Conservation (phyloP, 176 grass and related monocot genomes). For the Avena eriantha region DNA sequence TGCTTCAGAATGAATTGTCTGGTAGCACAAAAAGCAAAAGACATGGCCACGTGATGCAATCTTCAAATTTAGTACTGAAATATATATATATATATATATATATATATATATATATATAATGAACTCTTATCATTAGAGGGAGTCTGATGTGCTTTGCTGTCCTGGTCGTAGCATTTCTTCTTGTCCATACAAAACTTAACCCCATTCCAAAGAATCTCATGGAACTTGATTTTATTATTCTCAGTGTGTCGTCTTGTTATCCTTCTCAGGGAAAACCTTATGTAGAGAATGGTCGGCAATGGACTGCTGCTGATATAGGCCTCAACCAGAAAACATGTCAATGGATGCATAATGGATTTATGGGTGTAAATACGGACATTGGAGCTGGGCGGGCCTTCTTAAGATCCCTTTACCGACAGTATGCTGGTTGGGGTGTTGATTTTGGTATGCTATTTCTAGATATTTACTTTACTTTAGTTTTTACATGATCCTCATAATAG, state of each 20-base stretch:
- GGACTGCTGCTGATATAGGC: conserved; percentile 79
- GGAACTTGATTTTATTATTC: conserved; percentile 2
- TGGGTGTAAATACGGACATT: conserved; percentile 82
- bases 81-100: too few relatives aligned
- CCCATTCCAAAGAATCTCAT: neutral
- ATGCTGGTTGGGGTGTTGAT: conserved; percentile 90
- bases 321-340: conserved; percentile 68
- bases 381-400: conserved; percentile 84
- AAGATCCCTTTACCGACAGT: conserved; percentile 84
- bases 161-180: neutral
- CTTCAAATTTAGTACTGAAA: conserved; percentile 16
- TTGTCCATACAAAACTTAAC: neutral
- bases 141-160: neutral
- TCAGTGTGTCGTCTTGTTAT: conserved; percentile 22
- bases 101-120: too few relatives aligned
- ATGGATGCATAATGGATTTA: conserved; percentile 91
- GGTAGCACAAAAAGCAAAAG: neutral
- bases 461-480: neutral
- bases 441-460: conserved; percentile 61
- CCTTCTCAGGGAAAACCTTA: conserved; percentile 65
- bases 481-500: neutral
- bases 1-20: neutral
- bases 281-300: conserved; percentile 57
- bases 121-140: neutral
- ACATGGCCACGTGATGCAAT: neutral